Conservation (phyloP, 768 basidiomycete species). For the Phanerodontia chrysosporium region DNA sequence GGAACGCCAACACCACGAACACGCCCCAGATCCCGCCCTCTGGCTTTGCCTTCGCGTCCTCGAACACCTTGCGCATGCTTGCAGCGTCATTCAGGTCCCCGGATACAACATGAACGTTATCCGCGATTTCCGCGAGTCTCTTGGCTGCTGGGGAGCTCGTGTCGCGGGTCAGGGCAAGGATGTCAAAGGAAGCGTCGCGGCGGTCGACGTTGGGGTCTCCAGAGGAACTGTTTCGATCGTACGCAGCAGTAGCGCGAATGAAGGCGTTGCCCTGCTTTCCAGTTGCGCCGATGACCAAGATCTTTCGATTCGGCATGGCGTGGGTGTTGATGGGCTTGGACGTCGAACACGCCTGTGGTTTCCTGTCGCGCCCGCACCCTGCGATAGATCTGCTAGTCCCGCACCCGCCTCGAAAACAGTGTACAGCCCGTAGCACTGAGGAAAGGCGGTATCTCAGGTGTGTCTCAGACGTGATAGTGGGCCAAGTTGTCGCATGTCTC, state of each 20-base stretch:
- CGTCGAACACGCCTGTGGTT: neutral
- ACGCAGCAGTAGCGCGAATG: neutral
- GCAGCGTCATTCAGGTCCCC: constrained; percentile 30
- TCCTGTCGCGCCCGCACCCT: neutral
- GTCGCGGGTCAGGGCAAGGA: constrained; percentile 35
- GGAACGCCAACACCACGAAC: constrained; percentile 35
- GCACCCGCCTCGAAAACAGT: too few species aligned
- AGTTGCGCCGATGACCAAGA: constrained; percentile 8
- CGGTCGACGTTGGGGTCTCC: neutral
- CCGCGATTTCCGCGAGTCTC: constrained; percentile 17
- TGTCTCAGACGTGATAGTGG: too few species aligned
- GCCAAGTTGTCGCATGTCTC: too few species aligned
- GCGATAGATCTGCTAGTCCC: neutral
- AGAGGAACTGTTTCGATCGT: neutral
- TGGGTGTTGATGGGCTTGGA: neutral
- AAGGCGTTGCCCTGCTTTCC: constrained; percentile 4
- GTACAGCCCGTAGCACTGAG: too few species aligned
- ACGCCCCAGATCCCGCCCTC: constrained; percentile 34
- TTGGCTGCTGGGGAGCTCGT: constrained; percentile 26
- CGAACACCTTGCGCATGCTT: constrained; percentile 31
- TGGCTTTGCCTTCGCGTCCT: constrained; percentile 20
- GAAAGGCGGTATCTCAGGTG: too few species aligned
- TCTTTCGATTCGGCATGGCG: neutral
- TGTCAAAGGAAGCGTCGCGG: constrained; percentile 21
- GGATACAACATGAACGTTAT: constrained; percentile 30